Evolutionary conservation across 78 protist genomes (phyloP), one percentile per base, ranked within the genome.

Genomic region (Planoprotostelium fungivorum): DNA sequence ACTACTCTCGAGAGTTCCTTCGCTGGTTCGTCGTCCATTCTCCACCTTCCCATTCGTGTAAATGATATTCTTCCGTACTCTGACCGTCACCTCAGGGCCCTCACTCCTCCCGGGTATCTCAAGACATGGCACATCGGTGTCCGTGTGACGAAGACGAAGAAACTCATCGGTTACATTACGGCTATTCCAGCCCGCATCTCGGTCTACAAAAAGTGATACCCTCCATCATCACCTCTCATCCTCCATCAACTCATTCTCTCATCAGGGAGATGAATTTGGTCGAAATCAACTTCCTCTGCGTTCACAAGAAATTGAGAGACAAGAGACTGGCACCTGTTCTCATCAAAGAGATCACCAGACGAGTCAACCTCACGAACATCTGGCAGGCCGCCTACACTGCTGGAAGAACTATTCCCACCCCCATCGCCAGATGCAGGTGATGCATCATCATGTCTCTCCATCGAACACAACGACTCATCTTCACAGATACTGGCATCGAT

Each of bases 201-300:
- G 9, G 92, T 94, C 29, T 90, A 92, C 29, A 84, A 85, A 63
- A 28, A 91, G 84, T 1, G 73, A n/a, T n/a, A n/a, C n/a, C n/a
- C n/a, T n/a, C n/a, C n/a, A 83, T 88, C 34, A 28, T 9, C 38
- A 25, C 85, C 1, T 37, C 37, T 23, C 84, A 28, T 83, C 0
- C 31, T 83, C 1, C 5, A 0, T 36, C 35, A 1, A 0, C 73
- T 37, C 39, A 36, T 0, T 10, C 5, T 23, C 36, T 29, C 36
- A 1, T 0, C 89, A 87, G 92, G 9, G 84, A 84, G 1, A 83
- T 93, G 36, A 84, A 28, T 35, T 85, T 96, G 95, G 98, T 96
- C 39, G 99, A 98, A 90, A 96, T 98, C 94, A 98, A 99, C 96
- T 99, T 98, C 89, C 95, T 99, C 31, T 99, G 99, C 88, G 99